These are phyloP conservation scores for Rhizopus arrhizus DNA, from an alignment of 371 early-diverging fungal genomes.

Conservation along the genomic window DNA sequence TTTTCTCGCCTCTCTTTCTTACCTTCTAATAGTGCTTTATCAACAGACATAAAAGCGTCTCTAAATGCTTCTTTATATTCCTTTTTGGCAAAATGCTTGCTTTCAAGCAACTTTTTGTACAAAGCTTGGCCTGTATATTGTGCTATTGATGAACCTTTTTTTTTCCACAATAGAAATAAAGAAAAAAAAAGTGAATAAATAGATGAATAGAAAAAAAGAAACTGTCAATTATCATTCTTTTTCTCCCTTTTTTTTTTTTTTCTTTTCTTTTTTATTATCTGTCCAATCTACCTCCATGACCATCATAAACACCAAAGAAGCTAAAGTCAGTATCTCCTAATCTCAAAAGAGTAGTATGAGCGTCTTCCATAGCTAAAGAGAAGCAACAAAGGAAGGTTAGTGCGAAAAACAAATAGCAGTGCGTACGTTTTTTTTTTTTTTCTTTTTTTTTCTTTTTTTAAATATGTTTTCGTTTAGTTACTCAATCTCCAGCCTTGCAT, in stretches of 20 bases:
- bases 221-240: no score
- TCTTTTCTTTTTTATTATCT: not conserved
- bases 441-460: not conserved
- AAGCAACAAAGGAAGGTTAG: not conserved
- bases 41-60: slow-evolving; percentile 81
- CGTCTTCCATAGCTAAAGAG: slow-evolving; percentile 90
- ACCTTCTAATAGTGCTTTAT: slow-evolving; percentile 79
- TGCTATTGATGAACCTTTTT: slow-evolving; percentile 71
- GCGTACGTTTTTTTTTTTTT: not conserved
- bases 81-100: slow-evolving; percentile 62
- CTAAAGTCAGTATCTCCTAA: slow-evolving; percentile 56
- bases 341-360: slow-evolving; percentile 84
- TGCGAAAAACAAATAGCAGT: not conserved
- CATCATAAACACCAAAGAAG: slow-evolving; percentile 96
- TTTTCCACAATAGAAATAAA: not conserved
- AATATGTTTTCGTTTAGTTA: slow-evolving; percentile 37
- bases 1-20: slow-evolving; percentile 9
- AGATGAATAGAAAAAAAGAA: not conserved
- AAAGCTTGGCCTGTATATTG: slow-evolving; percentile 78
- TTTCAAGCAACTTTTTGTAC: slow-evolving; percentile 67
- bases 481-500: slow-evolving; percentile 99
- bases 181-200: not conserved
- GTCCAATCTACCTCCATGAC: slow-evolving; percentile 82
- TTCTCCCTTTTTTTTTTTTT: no score
- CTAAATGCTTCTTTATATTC: slow-evolving; percentile 78